A percentile compares a stretch with the other conserved stretches of the same genome.
phyloP scores from a whole-genome alignment of 345 rosid species.

The Populus nigra region DNA sequence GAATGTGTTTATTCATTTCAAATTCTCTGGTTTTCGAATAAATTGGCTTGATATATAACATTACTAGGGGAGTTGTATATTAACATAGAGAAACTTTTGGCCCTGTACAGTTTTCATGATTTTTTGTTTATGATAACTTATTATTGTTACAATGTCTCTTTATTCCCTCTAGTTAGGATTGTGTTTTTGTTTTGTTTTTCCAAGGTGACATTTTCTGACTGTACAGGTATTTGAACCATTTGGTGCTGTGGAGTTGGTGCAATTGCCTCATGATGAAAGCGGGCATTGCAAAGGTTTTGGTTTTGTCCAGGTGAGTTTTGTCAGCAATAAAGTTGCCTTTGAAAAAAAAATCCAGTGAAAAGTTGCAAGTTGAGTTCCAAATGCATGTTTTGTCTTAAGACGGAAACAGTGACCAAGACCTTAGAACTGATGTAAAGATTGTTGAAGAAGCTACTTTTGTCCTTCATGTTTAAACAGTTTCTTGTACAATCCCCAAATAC shows the following conservation, averaged over 20 bases:
- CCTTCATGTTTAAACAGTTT: background rate
- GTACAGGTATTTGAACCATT: constrained; percentile 89
- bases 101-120: background rate
- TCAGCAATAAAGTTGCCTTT: background rate
- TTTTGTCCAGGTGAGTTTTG: constrained; percentile 75
- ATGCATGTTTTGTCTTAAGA: background rate
- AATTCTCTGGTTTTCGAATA: background rate
- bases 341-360: background rate
- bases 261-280: constrained; percentile 81
- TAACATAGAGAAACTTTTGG: background rate
- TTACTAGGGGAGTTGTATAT: background rate
- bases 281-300: constrained; percentile 96
- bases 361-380: background rate
- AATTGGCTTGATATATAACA: background rate
- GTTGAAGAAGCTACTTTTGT: background rate
- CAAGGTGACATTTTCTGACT: constrained; percentile 11
- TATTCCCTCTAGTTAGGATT: background rate
- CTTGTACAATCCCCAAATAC: background rate
- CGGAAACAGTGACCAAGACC: background rate
- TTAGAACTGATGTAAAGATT: background rate
- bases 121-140: background rate
- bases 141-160: background rate
- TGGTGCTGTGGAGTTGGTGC: constrained; percentile 94
- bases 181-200: background rate
- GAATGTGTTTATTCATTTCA: background rate